These are phyloP conservation scores for Diplodia mutila DNA, from an alignment of 2,329 filamentous ascomycete species.

Conservation along the genomic window DNA sequence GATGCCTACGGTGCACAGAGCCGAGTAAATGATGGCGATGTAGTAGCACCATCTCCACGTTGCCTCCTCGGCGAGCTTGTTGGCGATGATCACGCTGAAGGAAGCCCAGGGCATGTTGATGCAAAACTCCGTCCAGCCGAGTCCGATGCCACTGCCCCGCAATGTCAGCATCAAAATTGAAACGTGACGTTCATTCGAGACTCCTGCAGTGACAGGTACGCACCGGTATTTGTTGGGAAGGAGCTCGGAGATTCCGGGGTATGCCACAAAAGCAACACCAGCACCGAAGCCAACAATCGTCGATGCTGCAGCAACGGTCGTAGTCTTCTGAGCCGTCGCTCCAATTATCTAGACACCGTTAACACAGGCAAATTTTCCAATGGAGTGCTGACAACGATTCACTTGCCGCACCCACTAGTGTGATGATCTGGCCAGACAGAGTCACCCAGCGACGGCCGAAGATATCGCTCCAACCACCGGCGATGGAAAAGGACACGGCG, in stretches of 20 bases:
- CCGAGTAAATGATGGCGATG: conserved; percentile 51
- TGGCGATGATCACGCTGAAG: conserved; percentile 52
- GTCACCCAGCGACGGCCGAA: conserved; percentile 40
- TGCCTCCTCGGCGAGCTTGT: conserved; percentile 31
- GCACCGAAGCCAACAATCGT: conserved; percentile 13
- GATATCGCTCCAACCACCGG: conserved; percentile 41
- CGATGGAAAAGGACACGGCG: conserved; percentile 39
- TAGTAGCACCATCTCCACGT: conserved; percentile 47
- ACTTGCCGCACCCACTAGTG: conserved; percentile 34
- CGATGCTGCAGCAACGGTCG: conserved; percentile 36
- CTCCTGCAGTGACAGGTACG: background rate
- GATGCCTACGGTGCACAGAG: conserved; percentile 47
- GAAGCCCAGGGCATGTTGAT: conserved; percentile 35
- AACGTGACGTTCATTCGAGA: too few relatives aligned
- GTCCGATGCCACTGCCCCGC: conserved; percentile 32
- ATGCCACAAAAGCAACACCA: conserved; percentile 22
- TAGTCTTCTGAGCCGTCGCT: conserved; percentile 40
- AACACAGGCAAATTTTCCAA: background rate
- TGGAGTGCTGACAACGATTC: too few relatives aligned
- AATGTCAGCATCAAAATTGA: too few relatives aligned
- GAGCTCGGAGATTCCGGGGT: conserved; percentile 31
- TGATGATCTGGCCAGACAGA: conserved; percentile 37
- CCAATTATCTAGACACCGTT: conserved; percentile 37
- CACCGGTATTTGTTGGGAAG: conserved; percentile 32
- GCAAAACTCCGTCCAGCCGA: conserved; percentile 33